Base-by-base conservation (phyloP, 1,284 basidiomycete genomes). In the Rhodotorula sp. region DNA sequence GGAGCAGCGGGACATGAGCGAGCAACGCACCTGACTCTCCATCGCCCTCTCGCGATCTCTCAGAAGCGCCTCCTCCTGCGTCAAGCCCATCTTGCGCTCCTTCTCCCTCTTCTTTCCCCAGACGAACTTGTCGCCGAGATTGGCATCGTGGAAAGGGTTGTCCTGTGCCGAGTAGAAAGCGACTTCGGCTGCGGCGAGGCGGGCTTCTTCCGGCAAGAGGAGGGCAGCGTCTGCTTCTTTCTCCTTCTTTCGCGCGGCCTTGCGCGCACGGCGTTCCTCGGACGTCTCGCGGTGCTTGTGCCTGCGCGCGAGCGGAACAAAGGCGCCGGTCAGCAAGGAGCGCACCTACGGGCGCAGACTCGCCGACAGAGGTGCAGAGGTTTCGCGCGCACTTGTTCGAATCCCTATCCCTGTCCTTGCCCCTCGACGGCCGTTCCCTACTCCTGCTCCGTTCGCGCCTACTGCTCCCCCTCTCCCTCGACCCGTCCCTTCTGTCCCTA, bases 41-140 rank as follows among this genome's bases (percentile, higher is more conserved):
- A 89, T 86, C 44, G 90, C 84, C 62, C 95, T 83, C 31, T 91
- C 80, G 5, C 88, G 88, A 81, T 99, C 96, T 75, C 87, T 86
- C 72, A 84, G 84, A 70, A 90, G 88, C 4, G 90, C 86, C 78
- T 99, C 95, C 2, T 87, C 88, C 0, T 88, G 78, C 1, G 88
- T 86, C 65, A 99, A 78, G 1, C 96, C 96, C 67, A 87, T 83
- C 80, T 95, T 97, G 78, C 87, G 86, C 80, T 99, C 96, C 82
- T 93, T 93, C 79, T 99, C 95, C 48, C 88, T 86, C 83, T 99
- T 99, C 85, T 99, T 99, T 81, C 93, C 91, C 96, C 96, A 99
- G 68, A 89, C 87, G 81, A 99, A 99, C 79, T 93, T 91, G 78
- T 97, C 91, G 30, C 88, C 89, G 37, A 98, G 87, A 80, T 97